Evolutionary conservation across 306 rosid genomes (phyloP).

Genomic region (Trifolium dubium): DNA sequence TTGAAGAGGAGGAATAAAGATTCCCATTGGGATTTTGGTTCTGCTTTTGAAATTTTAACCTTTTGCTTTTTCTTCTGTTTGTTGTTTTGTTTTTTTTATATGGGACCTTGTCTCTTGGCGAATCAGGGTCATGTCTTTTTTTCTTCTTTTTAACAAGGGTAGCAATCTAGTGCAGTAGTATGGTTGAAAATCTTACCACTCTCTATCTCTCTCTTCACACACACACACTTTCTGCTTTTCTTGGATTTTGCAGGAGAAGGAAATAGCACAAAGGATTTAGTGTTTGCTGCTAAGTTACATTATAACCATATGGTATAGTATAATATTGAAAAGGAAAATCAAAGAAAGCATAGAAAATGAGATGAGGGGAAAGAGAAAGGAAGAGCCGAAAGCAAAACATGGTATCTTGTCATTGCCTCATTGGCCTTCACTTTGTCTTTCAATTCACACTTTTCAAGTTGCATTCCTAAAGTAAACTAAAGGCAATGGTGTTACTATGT

Average conservation of each 20-base stretch:
- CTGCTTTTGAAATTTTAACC: slow-evolving; percentile 50
- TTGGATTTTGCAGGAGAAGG: slow-evolving; percentile 51
- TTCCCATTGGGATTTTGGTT: slow-evolving; percentile 70
- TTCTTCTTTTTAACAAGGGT: slow-evolving; percentile 56
- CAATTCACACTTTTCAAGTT: slow-evolving; percentile 47
- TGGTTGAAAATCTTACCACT: slow-evolving; percentile 44
- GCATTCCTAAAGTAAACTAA: slow-evolving; percentile 33
- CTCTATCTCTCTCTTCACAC: not conserved
- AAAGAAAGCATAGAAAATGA: slow-evolving; percentile 43
- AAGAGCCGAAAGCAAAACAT: slow-evolving; percentile 59
- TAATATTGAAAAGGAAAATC: slow-evolving; percentile 28
- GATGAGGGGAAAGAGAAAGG: slow-evolving; percentile 47
- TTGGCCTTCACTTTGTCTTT: slow-evolving; percentile 42
- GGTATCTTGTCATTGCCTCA: slow-evolving; percentile 45
- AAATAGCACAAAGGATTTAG: slow-evolving; percentile 40
- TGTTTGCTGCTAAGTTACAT: slow-evolving; percentile 37
- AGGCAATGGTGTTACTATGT: not conserved
- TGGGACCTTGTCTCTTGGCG: slow-evolving; percentile 57
- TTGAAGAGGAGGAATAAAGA: slow-evolving; percentile 58
- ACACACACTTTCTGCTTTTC: slow-evolving; percentile 57
- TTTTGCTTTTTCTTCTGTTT: slow-evolving; percentile 51
- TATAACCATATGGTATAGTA: not conserved
- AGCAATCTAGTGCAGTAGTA: slow-evolving; percentile 45
- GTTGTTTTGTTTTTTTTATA: slow-evolving; percentile 34
- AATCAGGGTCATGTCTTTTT: slow-evolving; percentile 48